Evolutionary conservation across 2,329 filamentous ascomycete species (phyloP).

Genomic region (Arachnopeziza araneosa): DNA sequence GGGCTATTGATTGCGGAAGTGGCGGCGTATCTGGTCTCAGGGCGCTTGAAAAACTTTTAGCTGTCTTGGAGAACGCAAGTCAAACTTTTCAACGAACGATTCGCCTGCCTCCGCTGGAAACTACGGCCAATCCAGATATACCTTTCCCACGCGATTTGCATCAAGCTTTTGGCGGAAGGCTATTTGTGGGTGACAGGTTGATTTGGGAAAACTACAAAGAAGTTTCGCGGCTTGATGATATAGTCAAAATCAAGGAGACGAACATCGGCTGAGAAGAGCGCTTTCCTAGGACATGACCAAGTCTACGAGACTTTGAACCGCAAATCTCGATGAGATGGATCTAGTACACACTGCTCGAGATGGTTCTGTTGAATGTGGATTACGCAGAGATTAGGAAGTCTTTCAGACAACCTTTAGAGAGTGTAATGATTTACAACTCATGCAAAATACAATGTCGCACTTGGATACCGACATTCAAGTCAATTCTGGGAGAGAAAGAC

Average conservation of each 20-base stretch:
- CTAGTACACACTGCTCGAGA: too few species aligned
- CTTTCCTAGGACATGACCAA: background rate
- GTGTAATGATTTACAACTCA: too few species aligned
- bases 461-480: too few species aligned
- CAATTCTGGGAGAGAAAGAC: too few species aligned
- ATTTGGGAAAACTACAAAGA: slow-evolving; percentile 5
- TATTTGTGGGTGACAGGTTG: slow-evolving; percentile 9
- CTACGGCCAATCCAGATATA: background rate
- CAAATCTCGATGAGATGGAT: background rate
- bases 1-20: background rate
- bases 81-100: background rate
- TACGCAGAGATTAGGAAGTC: too few species aligned
- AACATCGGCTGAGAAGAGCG: background rate
- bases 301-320: background rate
- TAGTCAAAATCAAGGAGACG: background rate
- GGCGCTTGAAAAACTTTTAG: background rate
- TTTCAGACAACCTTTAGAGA: too few species aligned
- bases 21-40: background rate
- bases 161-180: slow-evolving; percentile 12
- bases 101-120: background rate
- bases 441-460: too few species aligned
- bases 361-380: too few species aligned
- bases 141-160: slow-evolving; percentile 4
- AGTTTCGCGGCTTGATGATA: background rate
- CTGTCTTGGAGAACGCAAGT: background rate